These are phyloP conservation scores for Mucor racemosus DNA, from an alignment of 371 early-diverging fungal genomes.

Conservation along the genomic window DNA sequence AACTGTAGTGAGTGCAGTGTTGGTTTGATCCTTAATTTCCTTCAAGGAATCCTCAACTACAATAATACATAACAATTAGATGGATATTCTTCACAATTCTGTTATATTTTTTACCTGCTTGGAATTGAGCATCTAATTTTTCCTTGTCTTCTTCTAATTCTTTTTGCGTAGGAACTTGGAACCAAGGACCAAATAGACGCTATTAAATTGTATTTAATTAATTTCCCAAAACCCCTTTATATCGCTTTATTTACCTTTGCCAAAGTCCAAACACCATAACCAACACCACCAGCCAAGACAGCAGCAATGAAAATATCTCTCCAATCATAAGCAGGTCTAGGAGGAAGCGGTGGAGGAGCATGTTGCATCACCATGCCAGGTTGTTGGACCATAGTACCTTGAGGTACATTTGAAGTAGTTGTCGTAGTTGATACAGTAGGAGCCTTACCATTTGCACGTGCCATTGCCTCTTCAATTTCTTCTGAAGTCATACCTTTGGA, in stretches of 20 bases:
- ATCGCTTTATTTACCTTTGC: conserved; percentile 63
- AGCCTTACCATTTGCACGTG: conserved; percentile 57
- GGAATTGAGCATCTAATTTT: conserved; percentile 75
- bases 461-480: conserved; percentile 93
- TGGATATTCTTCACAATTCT: neutral
- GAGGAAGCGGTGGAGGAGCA: conserved; percentile 68
- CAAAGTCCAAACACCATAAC: conserved; percentile 82
- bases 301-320: conserved; percentile 92
- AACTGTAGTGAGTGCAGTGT: conserved; percentile 74
- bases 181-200: conserved; percentile 72
- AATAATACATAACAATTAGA: neutral
- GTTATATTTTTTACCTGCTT: conserved; percentile 38
- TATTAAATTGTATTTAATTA: conserved; percentile 25
- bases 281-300: conserved; percentile 84
- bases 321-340: conserved; percentile 82
- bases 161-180: conserved; percentile 69
- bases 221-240: neutral
- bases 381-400: conserved; percentile 23
- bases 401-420: conserved; percentile 14
- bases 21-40: conserved; percentile 67
- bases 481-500: conserved; percentile 90
- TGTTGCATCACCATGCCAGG: conserved; percentile 38
- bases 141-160: conserved; percentile 76
- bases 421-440: conserved; percentile 35
- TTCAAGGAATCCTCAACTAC: conserved; percentile 58